Base-by-base conservation (phyloP, 2,329 filamentous ascomycete species). In the Ophiostoma novo-ulmi region DNA sequence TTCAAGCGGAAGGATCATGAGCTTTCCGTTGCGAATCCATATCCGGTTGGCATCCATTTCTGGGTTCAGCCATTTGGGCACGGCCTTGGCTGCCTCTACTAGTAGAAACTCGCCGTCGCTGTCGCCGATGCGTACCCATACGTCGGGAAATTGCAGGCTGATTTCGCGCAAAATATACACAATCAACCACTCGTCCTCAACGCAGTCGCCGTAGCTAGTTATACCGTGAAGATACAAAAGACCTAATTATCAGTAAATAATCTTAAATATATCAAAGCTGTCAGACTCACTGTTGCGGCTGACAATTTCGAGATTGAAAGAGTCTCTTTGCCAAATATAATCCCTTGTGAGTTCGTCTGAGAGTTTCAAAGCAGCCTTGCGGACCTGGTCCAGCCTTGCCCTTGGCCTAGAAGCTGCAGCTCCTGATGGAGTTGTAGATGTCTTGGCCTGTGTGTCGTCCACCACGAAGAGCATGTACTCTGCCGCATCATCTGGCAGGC, bases 121-220 rank as follows among this genome's bases (percentile, higher is more conserved):
- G 78, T 99, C 95, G 72, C 87, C 89, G 4, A 97, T 85, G 67
- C 91, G 89, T 66, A 93, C 86, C 94, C 94, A 99, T 8, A 93
- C 83, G 72, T 90, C 84, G 5, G 87, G 82, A 75, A 91, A 91
- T 52, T 85, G 84, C 75, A 85, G 91, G 75, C 90, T 94, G 75
- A 98, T 81, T 80, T 97, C 90, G 64, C 91, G 88, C 39, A 99
- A 83, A 5, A 98, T 82, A 80, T 94, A 97, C 26, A 98, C 94
- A 72, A 98, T 89, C 6, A 98, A 86, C 96, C 95, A 99, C 81
- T 99, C 96, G 76, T 99, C 95, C 77, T 97, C 94, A 4, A 98
- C 89, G 0, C 93, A 95, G 79, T 99, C 96, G 10, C 94, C 94
- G 76, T 93, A 98, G 78, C 94, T 91, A 0, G 93, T 95, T 69